Conservation (phyloP, 2,329 filamentous ascomycete genomes). For the Monosporascus sp. region DNA sequence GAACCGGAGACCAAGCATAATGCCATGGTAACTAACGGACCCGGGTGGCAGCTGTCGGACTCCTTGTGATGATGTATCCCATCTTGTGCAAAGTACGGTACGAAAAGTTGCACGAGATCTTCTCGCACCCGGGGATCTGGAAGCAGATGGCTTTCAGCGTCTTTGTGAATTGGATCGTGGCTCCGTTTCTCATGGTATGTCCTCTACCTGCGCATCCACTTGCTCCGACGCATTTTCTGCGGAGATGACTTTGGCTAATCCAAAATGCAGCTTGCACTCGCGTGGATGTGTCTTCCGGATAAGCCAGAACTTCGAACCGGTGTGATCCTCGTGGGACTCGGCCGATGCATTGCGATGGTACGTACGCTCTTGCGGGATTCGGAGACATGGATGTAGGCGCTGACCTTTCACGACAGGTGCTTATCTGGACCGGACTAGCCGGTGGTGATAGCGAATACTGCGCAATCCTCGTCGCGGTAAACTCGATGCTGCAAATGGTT, state of each 20-base stretch:
- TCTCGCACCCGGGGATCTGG: conserved; percentile 62
- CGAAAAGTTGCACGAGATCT: conserved; percentile 65
- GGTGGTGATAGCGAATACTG: conserved; percentile 78
- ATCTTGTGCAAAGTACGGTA: conserved; percentile 83
- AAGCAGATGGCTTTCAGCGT: conserved; percentile 74
- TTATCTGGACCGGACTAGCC: conserved; percentile 74
- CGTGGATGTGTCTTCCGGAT: conserved; percentile 64
- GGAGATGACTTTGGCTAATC: not conserved
- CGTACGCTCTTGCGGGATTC: conserved; percentile 6
- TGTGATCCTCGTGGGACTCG: conserved; percentile 76
- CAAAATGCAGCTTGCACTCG: conserved; percentile 48
- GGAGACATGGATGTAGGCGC: not conserved
- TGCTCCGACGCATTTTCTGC: not conserved
- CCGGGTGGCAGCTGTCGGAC: conserved; percentile 56
- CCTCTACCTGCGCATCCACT: not conserved
- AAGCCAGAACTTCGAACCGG: conserved; percentile 55
- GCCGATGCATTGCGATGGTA: conserved; percentile 86
- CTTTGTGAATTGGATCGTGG: conserved; percentile 76
- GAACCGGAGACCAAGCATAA: not conserved
- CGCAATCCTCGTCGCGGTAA: conserved; percentile 71
- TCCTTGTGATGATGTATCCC: conserved; percentile 92
- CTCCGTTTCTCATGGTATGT: conserved; percentile 73
- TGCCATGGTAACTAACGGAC: not conserved
- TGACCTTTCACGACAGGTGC: conserved; percentile 26
- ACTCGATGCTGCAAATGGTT: conserved; percentile 70